These are phyloP conservation scores for Alternaria arbusti DNA, from an alignment of 2,329 filamentous ascomycete species.

Conservation along the genomic window DNA sequence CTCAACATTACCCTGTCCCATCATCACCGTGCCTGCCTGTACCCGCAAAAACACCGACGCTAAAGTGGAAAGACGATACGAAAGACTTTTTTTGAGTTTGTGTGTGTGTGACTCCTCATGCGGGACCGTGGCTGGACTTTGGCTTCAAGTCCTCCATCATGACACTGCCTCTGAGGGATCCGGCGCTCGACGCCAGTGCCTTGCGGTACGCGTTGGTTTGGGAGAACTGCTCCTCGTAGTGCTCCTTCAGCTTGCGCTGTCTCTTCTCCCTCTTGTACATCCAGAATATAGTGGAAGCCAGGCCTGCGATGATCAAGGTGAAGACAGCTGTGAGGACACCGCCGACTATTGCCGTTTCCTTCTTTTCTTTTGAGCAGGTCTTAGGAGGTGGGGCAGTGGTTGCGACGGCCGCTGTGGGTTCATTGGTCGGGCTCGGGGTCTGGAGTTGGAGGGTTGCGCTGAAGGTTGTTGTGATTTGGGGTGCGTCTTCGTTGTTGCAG, in stretches of 20 bases:
- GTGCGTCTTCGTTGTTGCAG: conserved; percentile 37
- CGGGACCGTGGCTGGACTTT: not conserved
- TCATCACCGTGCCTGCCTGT: not conserved
- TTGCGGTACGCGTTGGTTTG: conserved; percentile 36
- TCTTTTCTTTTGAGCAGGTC: conserved; percentile 24
- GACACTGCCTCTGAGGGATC: conserved; percentile 11
- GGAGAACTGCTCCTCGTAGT: conserved; percentile 42
- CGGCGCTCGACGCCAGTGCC: conserved; percentile 22
- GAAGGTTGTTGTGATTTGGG: conserved; percentile 27
- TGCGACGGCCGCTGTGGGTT: conserved; percentile 12
- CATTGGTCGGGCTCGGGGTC: conserved; percentile 7
- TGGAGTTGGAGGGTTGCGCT: conserved; percentile 32
- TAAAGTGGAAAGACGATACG: conserved; percentile 1
- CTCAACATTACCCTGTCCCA: not conserved
- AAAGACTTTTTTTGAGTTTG: not conserved
- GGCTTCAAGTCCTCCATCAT: conserved; percentile 7
- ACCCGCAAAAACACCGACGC: conserved; percentile 7
- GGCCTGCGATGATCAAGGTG: conserved; percentile 24
- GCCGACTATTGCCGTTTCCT: conserved; percentile 31
- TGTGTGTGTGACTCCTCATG: not conserved
- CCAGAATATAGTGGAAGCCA: conserved; percentile 27
- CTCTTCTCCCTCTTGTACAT: conserved; percentile 37
- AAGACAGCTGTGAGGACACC: conserved; percentile 33
- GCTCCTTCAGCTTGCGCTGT: conserved; percentile 42
- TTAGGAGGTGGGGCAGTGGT: conserved; percentile 11